Evolutionary conservation across 371 early-diverging fungal species (phyloP).

Genomic region (Mucor velutinosus): DNA sequence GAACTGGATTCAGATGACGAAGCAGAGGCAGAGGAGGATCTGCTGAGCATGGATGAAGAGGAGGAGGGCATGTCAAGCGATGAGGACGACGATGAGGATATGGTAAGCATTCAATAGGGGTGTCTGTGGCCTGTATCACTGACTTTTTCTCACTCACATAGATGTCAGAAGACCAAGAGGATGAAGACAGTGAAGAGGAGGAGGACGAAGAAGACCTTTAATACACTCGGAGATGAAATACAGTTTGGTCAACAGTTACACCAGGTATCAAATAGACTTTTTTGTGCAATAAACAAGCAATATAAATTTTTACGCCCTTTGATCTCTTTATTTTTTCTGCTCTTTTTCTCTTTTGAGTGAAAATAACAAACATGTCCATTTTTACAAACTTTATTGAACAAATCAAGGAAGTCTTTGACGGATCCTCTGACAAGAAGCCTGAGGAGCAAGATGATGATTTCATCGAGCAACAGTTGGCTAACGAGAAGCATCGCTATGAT

Average conservation of each 20-base stretch:
- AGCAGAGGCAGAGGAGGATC: constrained; percentile 39
- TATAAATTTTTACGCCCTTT: not conserved
- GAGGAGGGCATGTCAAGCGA: constrained; percentile 16
- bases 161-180: constrained; percentile 20
- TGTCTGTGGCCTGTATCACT: not conserved
- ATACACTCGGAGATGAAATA: constrained; percentile 6
- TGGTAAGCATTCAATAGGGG: not conserved
- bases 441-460: constrained; percentile 31
- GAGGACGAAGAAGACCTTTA: not conserved
- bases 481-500: constrained; percentile 68
- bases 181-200: constrained; percentile 13
- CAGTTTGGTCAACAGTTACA: constrained; percentile 11
- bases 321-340: constrained; percentile 8
- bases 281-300: constrained; percentile 6
- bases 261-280: constrained; percentile 6
- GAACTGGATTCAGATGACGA: constrained; percentile 64
- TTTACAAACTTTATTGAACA: constrained; percentile 29
- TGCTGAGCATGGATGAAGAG: constrained; percentile 45
- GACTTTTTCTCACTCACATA: not conserved
- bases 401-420: constrained; percentile 32
- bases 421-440: not conserved
- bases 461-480: constrained; percentile 21
- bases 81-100: constrained; percentile 17
- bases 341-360: constrained; percentile 1
- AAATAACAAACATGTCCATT: constrained; percentile 27